phyloP scores from a whole-genome alignment of 2,329 filamentous ascomycete genomes.

The Monosporascus cannonballus region DNA sequence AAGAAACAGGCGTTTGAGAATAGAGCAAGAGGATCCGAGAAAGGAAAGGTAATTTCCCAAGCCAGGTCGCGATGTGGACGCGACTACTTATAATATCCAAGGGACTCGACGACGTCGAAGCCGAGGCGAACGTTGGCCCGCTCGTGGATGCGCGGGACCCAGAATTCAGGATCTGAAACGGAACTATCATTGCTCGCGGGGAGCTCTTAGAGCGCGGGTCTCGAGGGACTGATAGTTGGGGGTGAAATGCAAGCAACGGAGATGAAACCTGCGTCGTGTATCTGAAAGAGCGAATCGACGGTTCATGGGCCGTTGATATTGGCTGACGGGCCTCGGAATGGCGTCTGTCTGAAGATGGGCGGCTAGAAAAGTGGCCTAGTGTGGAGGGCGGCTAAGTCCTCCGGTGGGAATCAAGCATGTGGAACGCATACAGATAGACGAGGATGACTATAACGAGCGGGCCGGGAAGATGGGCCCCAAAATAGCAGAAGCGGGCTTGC shows the following conservation, averaged over 20 bases:
- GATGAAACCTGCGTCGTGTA: conserved; percentile 48
- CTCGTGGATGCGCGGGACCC: conserved; percentile 28
- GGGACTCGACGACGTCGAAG: conserved; percentile 30
- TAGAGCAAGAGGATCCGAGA: conserved; percentile 26
- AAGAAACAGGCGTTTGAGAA: conserved; percentile 18
- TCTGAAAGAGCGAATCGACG: conserved; percentile 38
- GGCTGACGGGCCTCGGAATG: conserved; percentile 37
- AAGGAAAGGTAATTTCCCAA: conserved; percentile 21
- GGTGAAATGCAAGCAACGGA: conserved; percentile 26
- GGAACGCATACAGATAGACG: neutral
- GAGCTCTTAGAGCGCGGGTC: conserved; percentile 25
- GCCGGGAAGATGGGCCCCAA: conserved; percentile 20
- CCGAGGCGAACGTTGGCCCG: conserved; percentile 37
- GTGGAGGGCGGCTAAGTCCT: conserved; percentile 28
- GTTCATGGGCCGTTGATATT: conserved; percentile 43
- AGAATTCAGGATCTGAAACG: conserved; percentile 30
- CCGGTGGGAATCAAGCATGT: neutral
- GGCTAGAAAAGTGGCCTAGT: conserved; percentile 32
- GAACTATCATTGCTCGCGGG: conserved; percentile 19
- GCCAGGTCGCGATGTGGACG: conserved; percentile 28
- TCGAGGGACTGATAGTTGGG: conserved; percentile 25
- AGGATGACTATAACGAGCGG: conserved; percentile 6
- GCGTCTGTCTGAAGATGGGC: conserved; percentile 44
- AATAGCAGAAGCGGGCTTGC: conserved; percentile 24
- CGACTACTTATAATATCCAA: conserved; percentile 27